Conservation (phyloP, 1,139 yeast species). For the Kurtzmaniella quercitrusa region DNA sequence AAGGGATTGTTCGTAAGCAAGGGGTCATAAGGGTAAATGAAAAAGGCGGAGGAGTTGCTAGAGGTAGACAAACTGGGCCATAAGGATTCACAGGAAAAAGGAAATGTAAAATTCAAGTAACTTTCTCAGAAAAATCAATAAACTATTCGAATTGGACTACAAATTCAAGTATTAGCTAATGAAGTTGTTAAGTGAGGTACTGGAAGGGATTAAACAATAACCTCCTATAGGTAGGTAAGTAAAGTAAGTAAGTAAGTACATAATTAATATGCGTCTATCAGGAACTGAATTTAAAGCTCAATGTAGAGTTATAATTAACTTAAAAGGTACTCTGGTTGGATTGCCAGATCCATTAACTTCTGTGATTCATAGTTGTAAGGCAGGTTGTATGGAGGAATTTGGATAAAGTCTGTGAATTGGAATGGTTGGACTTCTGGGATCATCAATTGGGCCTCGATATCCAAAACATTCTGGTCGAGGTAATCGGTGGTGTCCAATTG, state of each 20-base stretch:
- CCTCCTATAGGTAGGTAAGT: neutral
- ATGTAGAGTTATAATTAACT: neutral
- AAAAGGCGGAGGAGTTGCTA: too few relatives aligned
- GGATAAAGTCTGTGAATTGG: neutral
- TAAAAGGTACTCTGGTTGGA: neutral
- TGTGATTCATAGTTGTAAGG: neutral
- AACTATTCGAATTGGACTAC: neutral
- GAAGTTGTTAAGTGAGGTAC: neutral
- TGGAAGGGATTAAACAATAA: too few relatives aligned
- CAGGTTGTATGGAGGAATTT: neutral
- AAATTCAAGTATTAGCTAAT: neutral
- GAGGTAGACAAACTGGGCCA: too few relatives aligned
- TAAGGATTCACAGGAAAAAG: too few relatives aligned
- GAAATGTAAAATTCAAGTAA: neutral
- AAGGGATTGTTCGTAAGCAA: too few relatives aligned
- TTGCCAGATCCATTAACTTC: neutral
- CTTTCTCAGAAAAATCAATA: neutral
- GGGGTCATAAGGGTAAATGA: too few relatives aligned
- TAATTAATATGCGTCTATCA: neutral
- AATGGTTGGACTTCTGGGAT: neutral
- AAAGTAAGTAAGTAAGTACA: neutral
- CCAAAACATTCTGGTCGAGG: neutral
- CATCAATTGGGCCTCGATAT: neutral
- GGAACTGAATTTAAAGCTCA: neutral
- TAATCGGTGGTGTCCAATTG: neutral